phyloP scores from a whole-genome alignment of 169 alveolate genomes.

The Cryptosporidium viatorum region DNA sequence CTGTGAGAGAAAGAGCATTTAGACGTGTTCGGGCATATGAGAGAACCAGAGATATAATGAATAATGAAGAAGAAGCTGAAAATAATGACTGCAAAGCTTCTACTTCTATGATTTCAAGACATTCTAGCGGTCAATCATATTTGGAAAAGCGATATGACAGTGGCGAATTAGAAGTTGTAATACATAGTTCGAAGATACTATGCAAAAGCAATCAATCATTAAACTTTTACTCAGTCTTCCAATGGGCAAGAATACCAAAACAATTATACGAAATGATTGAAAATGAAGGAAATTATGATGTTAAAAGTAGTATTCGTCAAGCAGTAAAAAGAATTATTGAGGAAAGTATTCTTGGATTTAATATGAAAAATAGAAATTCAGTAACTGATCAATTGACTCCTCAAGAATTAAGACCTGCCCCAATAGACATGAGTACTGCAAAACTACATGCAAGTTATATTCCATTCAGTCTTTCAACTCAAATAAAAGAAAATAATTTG shows the following conservation, averaged over 20 bases:
- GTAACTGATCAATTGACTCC: constrained; percentile 55
- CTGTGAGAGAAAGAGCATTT: constrained; percentile 71
- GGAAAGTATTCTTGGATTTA: constrained; percentile 63
- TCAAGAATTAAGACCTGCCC: constrained; percentile 59
- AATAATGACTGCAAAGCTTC: constrained; percentile 71
- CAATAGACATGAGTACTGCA: constrained; percentile 29
- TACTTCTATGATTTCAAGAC: constrained; percentile 9
- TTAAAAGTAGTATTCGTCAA: constrained; percentile 58
- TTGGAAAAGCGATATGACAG: constrained; percentile 73
- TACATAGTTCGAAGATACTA: constrained; percentile 41
- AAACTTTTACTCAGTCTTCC: constrained; percentile 64
- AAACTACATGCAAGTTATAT: constrained; percentile 70
- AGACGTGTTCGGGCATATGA: constrained; percentile 74
- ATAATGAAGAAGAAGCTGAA: constrained; percentile 41
- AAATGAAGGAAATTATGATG: constrained; percentile 75
- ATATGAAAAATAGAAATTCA: constrained; percentile 46
- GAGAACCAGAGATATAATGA: constrained; percentile 68
- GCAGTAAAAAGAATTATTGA: constrained; percentile 63
- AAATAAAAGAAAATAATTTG: constrained; percentile 24
- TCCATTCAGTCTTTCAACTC: constrained; percentile 67
- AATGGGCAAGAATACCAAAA: constrained; percentile 68
- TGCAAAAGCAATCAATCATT: constrained; percentile 48
- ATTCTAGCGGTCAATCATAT: background rate
- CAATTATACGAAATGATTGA: constrained; percentile 72
- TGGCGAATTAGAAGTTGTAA: constrained; percentile 69